Percentiles rank a stretch among this genome's conserved stretches.
phyloP scores from a whole-genome alignment of 2,329 filamentous ascomycete species.

The Trichoderma harzianum region DNA sequence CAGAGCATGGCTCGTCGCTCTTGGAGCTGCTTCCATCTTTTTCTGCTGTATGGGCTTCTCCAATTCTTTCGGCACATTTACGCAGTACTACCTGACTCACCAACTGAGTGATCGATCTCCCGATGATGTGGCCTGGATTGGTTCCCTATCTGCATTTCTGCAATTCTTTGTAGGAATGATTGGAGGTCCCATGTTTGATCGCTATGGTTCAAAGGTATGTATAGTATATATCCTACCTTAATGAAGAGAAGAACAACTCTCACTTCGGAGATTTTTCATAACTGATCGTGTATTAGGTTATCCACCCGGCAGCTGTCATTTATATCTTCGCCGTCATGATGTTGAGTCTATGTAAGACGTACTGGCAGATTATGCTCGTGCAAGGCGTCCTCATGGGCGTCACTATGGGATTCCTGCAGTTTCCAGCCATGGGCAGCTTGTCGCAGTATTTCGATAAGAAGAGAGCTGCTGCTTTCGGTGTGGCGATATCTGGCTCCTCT shows the following conservation, averaged over 20 bases:
- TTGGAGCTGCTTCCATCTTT: constrained; percentile 34
- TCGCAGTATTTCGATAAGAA: constrained; percentile 48
- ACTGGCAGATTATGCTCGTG: constrained; percentile 52
- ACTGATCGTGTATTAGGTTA: constrained; percentile 24
- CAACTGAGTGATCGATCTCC: constrained; percentile 31
- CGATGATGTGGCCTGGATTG: constrained; percentile 42
- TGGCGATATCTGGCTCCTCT: constrained; percentile 45
- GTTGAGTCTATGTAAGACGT: constrained; percentile 41
- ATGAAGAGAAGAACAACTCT: background rate
- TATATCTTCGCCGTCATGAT: constrained; percentile 43
- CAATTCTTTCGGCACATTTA: constrained; percentile 45
- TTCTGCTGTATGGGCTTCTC: constrained; percentile 41
- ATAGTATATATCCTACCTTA: background rate
- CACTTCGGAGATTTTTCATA: too few species aligned
- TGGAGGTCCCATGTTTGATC: constrained; percentile 41
- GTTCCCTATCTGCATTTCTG: constrained; percentile 36
- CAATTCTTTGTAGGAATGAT: constrained; percentile 35
- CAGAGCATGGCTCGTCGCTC: constrained; percentile 40
- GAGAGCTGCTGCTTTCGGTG: constrained; percentile 44
- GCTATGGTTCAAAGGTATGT: constrained; percentile 37
- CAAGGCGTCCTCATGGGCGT: constrained; percentile 46
- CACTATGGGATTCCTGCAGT: constrained; percentile 39
- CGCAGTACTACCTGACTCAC: constrained; percentile 41
- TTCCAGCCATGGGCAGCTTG: constrained; percentile 44
- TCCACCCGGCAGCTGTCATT: constrained; percentile 32